phyloP scores from a whole-genome alignment of 805 yeast species.

The Pachysolen tannophilus region DNA sequence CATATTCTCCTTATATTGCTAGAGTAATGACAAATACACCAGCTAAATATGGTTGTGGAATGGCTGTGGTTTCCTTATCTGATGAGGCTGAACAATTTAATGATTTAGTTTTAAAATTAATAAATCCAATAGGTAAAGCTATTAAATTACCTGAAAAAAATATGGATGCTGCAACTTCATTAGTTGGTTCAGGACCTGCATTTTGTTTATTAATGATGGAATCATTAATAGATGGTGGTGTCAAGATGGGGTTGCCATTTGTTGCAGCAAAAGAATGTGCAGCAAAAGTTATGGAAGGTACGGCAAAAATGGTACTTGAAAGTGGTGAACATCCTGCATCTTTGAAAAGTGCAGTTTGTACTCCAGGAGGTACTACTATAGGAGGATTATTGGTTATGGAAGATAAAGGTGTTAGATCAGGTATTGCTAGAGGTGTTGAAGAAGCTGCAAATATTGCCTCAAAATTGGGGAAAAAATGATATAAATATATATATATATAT shows the following conservation, averaged over 20 bases:
- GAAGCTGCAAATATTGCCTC: slow-evolving; percentile 84
- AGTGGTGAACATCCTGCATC: slow-evolving; percentile 85
- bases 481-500: neutral
- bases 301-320: slow-evolving; percentile 80
- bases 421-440: slow-evolving; percentile 81
- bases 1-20: slow-evolving; percentile 53
- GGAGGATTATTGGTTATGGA: slow-evolving; percentile 92
- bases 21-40: slow-evolving; percentile 99
- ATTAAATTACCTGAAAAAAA: slow-evolving; percentile 75
- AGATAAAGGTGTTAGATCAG: slow-evolving; percentile 81
- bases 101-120: slow-evolving; percentile 41
- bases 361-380: slow-evolving; percentile 98
- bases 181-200: slow-evolving; percentile 97
- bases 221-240: slow-evolving; percentile 89
- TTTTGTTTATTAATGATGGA: slow-evolving; percentile 85
- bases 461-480: slow-evolving; percentile 41
- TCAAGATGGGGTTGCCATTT: slow-evolving; percentile 87
- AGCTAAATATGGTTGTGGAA: slow-evolving; percentile 85
- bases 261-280: slow-evolving; percentile 80
- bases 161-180: slow-evolving; percentile 94
- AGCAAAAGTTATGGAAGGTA: slow-evolving; percentile 89
- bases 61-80: slow-evolving; percentile 85
- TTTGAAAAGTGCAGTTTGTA: slow-evolving; percentile 80
- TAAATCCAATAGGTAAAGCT: slow-evolving; percentile 61
- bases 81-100: slow-evolving; percentile 31